A percentile compares a stretch with the other conserved stretches of the same genome.
Evolutionary conservation across 225 moss, liverwort and hornwort species (phyloP).

Genomic region (Pleurozium schreberi): DNA sequence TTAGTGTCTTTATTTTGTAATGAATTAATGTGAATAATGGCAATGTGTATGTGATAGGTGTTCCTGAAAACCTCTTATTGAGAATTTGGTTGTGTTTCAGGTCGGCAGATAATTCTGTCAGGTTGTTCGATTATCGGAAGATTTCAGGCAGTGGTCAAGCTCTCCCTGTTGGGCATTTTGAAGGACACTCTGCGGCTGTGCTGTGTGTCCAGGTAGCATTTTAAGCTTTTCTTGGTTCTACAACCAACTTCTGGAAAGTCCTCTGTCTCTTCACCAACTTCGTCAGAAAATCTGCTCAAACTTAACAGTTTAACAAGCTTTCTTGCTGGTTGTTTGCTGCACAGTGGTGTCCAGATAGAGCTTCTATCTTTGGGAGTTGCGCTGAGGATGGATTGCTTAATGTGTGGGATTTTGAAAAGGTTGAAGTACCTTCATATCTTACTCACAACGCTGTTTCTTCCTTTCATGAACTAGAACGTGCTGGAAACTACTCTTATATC

Average conservation of each 20-base stretch:
- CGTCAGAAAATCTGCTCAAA: neutral
- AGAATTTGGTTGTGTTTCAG: conserved; percentile 22
- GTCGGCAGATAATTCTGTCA: conserved; percentile 78
- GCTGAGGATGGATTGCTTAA: conserved; percentile 91
- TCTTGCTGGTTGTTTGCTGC: conserved; percentile 3
- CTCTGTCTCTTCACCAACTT: neutral
- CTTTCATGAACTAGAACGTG: neutral
- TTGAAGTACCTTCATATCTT: neutral
- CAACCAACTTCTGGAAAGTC: neutral
- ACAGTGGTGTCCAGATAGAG: conserved; percentile 95
- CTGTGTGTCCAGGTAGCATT: conserved; percentile 74
- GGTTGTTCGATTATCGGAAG: conserved; percentile 82
- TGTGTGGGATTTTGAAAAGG: conserved; percentile 86
- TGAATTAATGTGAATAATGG: neutral
- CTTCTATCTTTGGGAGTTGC: conserved; percentile 93
- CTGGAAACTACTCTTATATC: neutral
- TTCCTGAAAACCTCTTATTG: neutral
- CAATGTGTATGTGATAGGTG: neutral
- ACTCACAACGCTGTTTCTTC: neutral
- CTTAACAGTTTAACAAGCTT: neutral
- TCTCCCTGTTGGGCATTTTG: conserved; percentile 61
- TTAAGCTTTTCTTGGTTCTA: neutral
- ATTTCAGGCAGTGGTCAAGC: conserved; percentile 53
- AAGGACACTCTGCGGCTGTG: conserved; percentile 84
- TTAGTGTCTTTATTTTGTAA: neutral